Evolutionary conservation across 108 stramenopile species (phyloP).

Genomic region (Stephanodiscus triporus): DNA sequence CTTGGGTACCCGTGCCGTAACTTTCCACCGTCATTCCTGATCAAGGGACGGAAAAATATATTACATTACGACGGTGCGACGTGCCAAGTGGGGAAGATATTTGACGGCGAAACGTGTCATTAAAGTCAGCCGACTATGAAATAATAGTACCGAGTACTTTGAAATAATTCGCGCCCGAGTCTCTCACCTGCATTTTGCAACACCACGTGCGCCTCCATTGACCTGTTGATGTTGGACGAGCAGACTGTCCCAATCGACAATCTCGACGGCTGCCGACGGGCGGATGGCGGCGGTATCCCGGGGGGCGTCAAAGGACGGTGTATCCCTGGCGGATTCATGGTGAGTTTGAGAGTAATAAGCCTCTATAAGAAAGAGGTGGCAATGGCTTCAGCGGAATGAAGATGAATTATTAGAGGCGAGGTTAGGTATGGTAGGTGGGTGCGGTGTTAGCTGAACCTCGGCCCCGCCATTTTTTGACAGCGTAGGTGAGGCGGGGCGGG

Average conservation of each 20-base stretch:
- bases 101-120: not conserved
- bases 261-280: slow-evolving; percentile 56
- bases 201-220: slow-evolving; percentile 92
- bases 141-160: not conserved
- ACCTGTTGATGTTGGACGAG: slow-evolving; percentile 92
- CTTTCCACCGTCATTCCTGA: slow-evolving; percentile 79
- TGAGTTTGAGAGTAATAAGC: not conserved
- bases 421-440: no score
- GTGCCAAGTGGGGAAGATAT: not conserved
- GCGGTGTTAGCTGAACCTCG: no score
- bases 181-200: slow-evolving; percentile 81
- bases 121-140: not conserved
- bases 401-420: no score
- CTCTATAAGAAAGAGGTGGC: no score
- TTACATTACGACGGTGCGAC: not conserved
- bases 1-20: slow-evolving; percentile 92
- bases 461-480: no score
- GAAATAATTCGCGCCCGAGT: not conserved
- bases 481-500: no score
- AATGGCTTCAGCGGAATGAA: no score
- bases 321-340: slow-evolving; percentile 39
- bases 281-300: slow-evolving; percentile 67
- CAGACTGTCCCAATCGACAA: slow-evolving; percentile 88
- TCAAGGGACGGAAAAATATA: slow-evolving; percentile 8
- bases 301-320: slow-evolving; percentile 86